Conservation (phyloP, 2,329 filamentous ascomycete species). For the Nothophoma quercina region DNA sequence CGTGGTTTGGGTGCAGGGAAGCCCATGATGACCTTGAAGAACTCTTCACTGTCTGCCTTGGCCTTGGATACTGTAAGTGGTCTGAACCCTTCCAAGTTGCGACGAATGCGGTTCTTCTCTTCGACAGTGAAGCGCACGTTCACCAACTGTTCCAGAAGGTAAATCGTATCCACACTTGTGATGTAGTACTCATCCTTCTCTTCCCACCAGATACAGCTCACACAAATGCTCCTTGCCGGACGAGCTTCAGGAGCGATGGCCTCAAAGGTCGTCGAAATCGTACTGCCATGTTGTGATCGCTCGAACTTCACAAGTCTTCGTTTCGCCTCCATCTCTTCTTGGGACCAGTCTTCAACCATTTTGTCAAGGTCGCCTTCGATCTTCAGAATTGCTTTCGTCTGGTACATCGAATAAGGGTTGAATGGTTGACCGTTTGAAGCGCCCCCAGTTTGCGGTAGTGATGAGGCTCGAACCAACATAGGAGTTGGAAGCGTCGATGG, state of each 20-base stretch:
- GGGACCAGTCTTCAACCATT: conserved; percentile 85
- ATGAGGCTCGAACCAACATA: conserved; percentile 72
- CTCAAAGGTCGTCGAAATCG: conserved; percentile 80
- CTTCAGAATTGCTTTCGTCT: conserved; percentile 81
- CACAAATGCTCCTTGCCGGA: conserved; percentile 84
- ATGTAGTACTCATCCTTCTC: conserved; percentile 91
- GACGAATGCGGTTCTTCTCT: conserved; percentile 96
- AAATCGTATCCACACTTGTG: conserved; percentile 96
- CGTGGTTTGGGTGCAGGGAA: conserved; percentile 94
- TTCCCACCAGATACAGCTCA: conserved; percentile 97
- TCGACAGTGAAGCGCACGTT: conserved; percentile 89
- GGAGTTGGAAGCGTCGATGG: conserved; percentile 60
- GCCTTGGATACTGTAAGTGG: conserved; percentile 93
- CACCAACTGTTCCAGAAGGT: conserved; percentile 89
- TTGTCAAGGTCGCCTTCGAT: conserved; percentile 83
- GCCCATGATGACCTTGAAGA: conserved; percentile 99
- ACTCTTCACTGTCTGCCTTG: conserved; percentile 91
- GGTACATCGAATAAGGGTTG: conserved; percentile 82
- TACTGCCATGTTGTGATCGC: conserved; percentile 81
- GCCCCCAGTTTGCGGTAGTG: conserved; percentile 63
- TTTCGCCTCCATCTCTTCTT: conserved; percentile 79
- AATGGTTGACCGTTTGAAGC: conserved; percentile 58
- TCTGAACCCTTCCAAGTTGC: conserved; percentile 93
- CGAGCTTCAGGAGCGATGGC: conserved; percentile 81
- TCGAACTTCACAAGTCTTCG: conserved; percentile 89